Evolutionary conservation across 2,329 filamentous ascomycete species (phyloP), one percentile per base, ranked within the genome.

Genomic region (Aspergillus hortae): DNA sequence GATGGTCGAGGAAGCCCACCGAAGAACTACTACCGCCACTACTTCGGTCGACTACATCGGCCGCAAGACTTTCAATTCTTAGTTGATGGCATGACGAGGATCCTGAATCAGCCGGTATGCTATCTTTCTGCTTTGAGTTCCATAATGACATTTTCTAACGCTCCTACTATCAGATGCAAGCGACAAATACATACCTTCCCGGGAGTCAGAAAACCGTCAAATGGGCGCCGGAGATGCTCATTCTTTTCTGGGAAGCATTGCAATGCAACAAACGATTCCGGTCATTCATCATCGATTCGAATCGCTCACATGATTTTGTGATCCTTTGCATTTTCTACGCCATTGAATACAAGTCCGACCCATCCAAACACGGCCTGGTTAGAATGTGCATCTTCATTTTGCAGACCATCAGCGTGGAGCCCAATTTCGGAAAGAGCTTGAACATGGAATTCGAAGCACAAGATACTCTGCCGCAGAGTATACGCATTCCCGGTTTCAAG

Each of bases 221-320:
- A 65, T 95, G 92, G 80, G 90, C 92, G 0, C 92, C 94, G 1
- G 94, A 99, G 72, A 95, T 95, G 76, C 86, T 97, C 50, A 94
- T 96, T 82, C 80, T 99, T 2, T 96, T 97, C 67, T 99, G 94
- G 94, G 94, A 99, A 75, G 85, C 90, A 35, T 84, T 94, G 4
- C 94, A 99, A 71, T 96, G 92, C 80, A 99, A 99, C 74, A 97
- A 96, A 74, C 83, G 92, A 53, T 99, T 99, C 74, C 83, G 94
- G 30, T 90, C 91, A 1, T 99, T 96, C 71, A 94, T 99, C 64
- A 92, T 97, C 57, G 94, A 99, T 62, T 97, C 94, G 0, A 90
- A 94, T 66, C 81, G 92, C 49, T 90, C 89, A 0, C 90, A 96
- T 64, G 94, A 99, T 68, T 96, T 97, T 71, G 81, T 96, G 47